phyloP scores from a whole-genome alignment of 495 filamentous ascomycete genomes.

The Penicillium ucsense region DNA sequence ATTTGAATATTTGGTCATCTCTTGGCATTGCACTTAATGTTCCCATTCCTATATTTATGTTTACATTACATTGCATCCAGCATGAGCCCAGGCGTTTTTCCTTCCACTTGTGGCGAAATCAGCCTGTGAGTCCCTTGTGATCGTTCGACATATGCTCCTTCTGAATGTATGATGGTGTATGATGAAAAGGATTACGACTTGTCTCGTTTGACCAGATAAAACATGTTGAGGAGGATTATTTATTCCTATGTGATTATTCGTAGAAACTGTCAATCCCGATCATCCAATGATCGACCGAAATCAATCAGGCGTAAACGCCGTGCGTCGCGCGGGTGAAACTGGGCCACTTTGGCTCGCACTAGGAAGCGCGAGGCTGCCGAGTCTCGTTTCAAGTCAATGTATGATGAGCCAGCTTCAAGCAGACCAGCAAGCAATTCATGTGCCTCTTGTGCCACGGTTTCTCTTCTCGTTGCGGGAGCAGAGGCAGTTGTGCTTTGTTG shows the following conservation, averaged over 20 bases:
- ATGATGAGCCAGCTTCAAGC: constrained; percentile 53
- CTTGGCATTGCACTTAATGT: no score
- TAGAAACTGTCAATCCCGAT: constrained; percentile 24
- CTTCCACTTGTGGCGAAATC: background rate
- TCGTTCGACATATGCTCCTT: no score
- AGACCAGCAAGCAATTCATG: constrained; percentile 54
- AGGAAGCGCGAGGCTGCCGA: constrained; percentile 77
- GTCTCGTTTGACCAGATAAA: background rate
- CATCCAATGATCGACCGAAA: constrained; percentile 70
- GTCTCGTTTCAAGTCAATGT: constrained; percentile 61
- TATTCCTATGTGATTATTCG: background rate
- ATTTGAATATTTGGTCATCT: constrained; percentile 11
- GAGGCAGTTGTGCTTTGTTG: constrained; percentile 29
- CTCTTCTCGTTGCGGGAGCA: constrained; percentile 43
- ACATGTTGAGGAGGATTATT: constrained; percentile 1
- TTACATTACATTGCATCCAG: background rate
- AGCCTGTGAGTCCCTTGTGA: no score
- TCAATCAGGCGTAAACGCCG: constrained; percentile 66
- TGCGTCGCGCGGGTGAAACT: constrained; percentile 80
- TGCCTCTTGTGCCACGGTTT: constrained; percentile 57
- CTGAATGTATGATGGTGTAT: no score
- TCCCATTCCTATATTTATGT: constrained; percentile 1
- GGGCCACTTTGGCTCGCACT: constrained; percentile 72
- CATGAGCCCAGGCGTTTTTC: constrained; percentile 11
- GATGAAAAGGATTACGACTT: background rate